A percentile compares a stretch with the other conserved stretches of the same genome.
These are phyloP conservation scores for Xerocomus potaroensis DNA, from an alignment of 768 basidiomycete genomes.

Conservation along the genomic window DNA sequence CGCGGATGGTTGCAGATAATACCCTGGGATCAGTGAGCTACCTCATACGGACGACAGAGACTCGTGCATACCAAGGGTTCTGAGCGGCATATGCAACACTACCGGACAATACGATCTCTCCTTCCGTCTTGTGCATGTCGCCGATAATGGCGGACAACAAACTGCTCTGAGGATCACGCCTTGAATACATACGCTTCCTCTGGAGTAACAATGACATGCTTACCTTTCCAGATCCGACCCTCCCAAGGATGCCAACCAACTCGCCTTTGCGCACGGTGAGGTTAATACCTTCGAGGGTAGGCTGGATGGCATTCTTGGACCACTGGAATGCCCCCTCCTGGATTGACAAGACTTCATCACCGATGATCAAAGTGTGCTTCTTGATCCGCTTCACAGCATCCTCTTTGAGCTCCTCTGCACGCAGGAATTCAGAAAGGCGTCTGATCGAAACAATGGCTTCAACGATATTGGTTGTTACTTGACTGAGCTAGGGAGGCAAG, in stretches of 20 bases:
- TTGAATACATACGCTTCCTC: not conserved
- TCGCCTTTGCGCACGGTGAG: slow-evolving; percentile 78
- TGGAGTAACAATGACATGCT: not conserved
- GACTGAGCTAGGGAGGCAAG: slow-evolving; percentile 46
- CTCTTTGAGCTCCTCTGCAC: slow-evolving; percentile 72
- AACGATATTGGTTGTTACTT: slow-evolving; percentile 76
- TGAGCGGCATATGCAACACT: slow-evolving; percentile 82
- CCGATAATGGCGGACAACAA: slow-evolving; percentile 79
- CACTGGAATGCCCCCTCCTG: slow-evolving; percentile 79
- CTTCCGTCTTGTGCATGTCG: slow-evolving; percentile 77
- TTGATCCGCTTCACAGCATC: slow-evolving; percentile 63
- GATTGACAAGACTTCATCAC: slow-evolving; percentile 70
- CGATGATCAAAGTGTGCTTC: slow-evolving; percentile 40
- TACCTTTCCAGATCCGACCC: slow-evolving; percentile 90
- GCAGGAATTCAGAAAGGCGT: slow-evolving; percentile 73
- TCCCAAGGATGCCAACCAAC: slow-evolving; percentile 78
- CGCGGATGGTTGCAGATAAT: slow-evolving; percentile 77
- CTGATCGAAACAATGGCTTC: slow-evolving; percentile 82
- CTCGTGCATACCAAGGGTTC: slow-evolving; percentile 64
- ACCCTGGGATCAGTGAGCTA: slow-evolving; percentile 46
- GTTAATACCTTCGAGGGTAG: slow-evolving; percentile 72
- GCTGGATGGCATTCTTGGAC: slow-evolving; percentile 52
- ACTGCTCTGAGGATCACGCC: slow-evolving; percentile 47
- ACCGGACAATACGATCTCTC: slow-evolving; percentile 65
- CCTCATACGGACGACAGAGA: not conserved